Evolutionary conservation across 352 stramenopile genomes (phyloP), one percentile per base, ranked within the genome.

Genomic region (Phytopythium aichiense): DNA sequence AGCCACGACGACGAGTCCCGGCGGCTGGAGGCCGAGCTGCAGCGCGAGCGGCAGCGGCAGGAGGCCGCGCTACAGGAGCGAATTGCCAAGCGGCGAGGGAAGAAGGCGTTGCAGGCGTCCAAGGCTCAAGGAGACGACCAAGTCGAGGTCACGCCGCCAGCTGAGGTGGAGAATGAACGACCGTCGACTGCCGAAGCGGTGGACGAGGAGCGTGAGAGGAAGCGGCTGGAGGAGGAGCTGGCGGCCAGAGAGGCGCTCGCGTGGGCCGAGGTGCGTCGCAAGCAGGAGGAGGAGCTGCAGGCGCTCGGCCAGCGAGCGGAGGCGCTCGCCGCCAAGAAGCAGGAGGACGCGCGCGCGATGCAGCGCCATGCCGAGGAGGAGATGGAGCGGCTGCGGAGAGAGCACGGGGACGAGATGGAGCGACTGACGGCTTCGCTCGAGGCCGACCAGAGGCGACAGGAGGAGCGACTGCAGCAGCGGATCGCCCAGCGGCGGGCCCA

Each of bases 391-490:
- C 53, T 92, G 20, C 75, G 82, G 35, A 54, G 75, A 6, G 78
- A 89, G 40, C 81, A 92, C 45, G 81, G 84, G 55, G 63, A 67
- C n/a, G 83, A 92, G 28, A 66, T 84, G 46, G 64, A 63, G 20
- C 64, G 58, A 7, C 56, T 92, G 15, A 69, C 74, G 18, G 56
- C 63, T 0, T 86, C 83, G 5, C 60, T 91, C 20, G 61, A 73
- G 11, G 72, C 69, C 7, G 84, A 93, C 23, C 81, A 87, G 37
- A 71, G 72, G 38, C 71, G 77, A 16, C 83, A 91, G 56, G 83
- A 92, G 61, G 65, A 80, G 37, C 87, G 85, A 45, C 65, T 92
- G 22, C 76, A 90, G 46, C 76, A 86, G 53, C 81, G 81, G 16
- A 88, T 90, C 33, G 68, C 69, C 15, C 71, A 78, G 58, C 67